Conservation (phyloP, 345 rosid species). For the Bruguiera sexangula region DNA sequence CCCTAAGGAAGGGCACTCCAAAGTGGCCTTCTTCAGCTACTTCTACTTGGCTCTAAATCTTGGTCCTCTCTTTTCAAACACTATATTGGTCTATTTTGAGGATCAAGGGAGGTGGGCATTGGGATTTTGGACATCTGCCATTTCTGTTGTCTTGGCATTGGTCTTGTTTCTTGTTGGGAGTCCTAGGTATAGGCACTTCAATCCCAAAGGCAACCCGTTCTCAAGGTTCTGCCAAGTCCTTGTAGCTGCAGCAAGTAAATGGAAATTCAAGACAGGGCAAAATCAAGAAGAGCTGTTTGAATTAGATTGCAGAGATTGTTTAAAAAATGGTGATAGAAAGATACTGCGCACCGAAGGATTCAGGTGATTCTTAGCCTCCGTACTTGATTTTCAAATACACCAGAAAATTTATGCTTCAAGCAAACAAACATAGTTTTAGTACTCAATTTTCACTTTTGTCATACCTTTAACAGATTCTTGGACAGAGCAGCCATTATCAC, state of each 20-base stretch:
- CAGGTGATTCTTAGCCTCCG: constrained; percentile 7
- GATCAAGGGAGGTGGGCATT: constrained; percentile 30
- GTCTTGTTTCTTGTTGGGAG: constrained; percentile 21
- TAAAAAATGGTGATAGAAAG: constrained; percentile 8
- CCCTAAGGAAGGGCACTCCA: constrained; percentile 16
- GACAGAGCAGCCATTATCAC: constrained; percentile 24
- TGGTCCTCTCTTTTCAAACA: constrained; percentile 35
- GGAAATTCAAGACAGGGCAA: not conserved
- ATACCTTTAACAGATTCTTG: constrained; percentile 17
- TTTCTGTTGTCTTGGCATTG: constrained; percentile 22
- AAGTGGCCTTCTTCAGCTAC: constrained; percentile 31
- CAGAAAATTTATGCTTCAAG: too few relatives aligned
- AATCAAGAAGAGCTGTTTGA: constrained; percentile 12
- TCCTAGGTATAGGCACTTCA: constrained; percentile 24
- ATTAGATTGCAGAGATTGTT: not conserved
- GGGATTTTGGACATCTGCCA: constrained; percentile 29
- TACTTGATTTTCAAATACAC: too few relatives aligned
- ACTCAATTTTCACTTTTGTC: not conserved
- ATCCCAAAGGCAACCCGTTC: constrained; percentile 26
- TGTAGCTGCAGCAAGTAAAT: constrained; percentile 21
- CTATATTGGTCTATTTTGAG: constrained; percentile 27
- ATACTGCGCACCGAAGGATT: constrained; percentile 20
- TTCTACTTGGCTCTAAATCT: constrained; percentile 32
- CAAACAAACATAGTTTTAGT: too few relatives aligned
- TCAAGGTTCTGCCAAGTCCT: constrained; percentile 27